Evolutionary conservation across 768 basidiomycete genomes (phyloP).

Genomic region (Leccinellum rugosiceps): DNA sequence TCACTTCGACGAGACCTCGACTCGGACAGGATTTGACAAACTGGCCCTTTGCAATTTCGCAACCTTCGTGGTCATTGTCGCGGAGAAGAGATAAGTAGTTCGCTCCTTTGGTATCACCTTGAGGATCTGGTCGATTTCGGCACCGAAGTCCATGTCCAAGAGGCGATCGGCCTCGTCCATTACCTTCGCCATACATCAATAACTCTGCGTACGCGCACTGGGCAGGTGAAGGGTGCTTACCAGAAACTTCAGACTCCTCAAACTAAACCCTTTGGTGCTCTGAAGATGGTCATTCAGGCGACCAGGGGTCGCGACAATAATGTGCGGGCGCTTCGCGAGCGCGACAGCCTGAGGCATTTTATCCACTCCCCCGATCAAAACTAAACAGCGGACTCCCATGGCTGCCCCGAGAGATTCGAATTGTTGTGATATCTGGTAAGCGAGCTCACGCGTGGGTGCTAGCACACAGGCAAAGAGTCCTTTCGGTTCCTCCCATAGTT

Average conservation of each 20-base stretch:
- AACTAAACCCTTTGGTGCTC: conserved; percentile 94
- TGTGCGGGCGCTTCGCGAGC: conserved; percentile 89
- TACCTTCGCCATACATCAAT: conserved; percentile 52
- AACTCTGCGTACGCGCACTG: neutral
- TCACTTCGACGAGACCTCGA: conserved; percentile 92
- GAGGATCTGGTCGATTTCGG: conserved; percentile 93
- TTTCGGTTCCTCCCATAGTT: conserved; percentile 93
- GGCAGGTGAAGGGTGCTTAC: conserved; percentile 43
- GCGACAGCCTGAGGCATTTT: conserved; percentile 88
- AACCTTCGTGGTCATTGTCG: conserved; percentile 98
- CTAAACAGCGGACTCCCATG: conserved; percentile 88
- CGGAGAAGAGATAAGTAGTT: conserved; percentile 94
- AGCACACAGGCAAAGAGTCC: conserved; percentile 91
- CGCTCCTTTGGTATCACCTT: conserved; percentile 93
- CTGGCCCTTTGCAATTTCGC: conserved; percentile 94
- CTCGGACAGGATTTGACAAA: conserved; percentile 86
- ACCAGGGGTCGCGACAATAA: conserved; percentile 94
- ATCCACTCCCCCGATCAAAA: conserved; percentile 95
- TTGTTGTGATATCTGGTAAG: conserved; percentile 97
- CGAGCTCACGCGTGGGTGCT: conserved; percentile 97
- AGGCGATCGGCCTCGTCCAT: conserved; percentile 96
- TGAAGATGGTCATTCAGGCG: conserved; percentile 91
- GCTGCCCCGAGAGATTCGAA: conserved; percentile 88
- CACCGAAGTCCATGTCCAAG: conserved; percentile 95
- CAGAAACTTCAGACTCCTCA: conserved; percentile 82